phyloP scores from a whole-genome alignment of 2,329 filamentous ascomycete species.

The Pyrenochaeta sp. region DNA sequence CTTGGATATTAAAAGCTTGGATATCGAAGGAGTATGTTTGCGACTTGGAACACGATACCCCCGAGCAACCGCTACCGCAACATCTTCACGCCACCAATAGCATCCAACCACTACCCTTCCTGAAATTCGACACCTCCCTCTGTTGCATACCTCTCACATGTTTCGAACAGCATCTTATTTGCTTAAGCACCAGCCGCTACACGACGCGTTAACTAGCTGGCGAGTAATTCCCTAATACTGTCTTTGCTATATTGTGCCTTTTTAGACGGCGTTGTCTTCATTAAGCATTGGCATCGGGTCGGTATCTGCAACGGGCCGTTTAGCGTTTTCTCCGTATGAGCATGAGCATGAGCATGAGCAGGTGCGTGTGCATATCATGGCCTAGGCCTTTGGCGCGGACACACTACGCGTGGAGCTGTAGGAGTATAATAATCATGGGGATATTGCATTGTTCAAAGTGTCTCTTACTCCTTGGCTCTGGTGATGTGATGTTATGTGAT shows the following conservation, averaged over 20 bases:
- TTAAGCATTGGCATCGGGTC: neutral
- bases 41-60: slow-evolving; percentile 10
- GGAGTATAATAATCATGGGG: neutral
- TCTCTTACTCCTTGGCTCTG: neutral
- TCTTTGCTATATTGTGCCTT: slow-evolving; percentile 2
- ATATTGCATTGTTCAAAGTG: neutral
- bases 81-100: neutral
- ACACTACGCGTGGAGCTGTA: neutral
- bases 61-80: slow-evolving; percentile 1
- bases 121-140: neutral
- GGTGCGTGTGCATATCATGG: neutral
- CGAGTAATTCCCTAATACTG: neutral
- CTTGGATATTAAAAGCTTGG: neutral
- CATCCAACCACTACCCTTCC: neutral
- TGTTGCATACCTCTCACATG: neutral
- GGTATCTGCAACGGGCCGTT: neutral
- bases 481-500: too few species aligned
- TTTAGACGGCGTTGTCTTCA: neutral
- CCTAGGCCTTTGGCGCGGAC: neutral
- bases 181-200: neutral
- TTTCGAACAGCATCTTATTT: neutral
- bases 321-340: neutral
- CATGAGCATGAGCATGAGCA: neutral
- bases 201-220: neutral
- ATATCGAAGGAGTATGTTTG: slow-evolving; percentile 11